Evolutionary conservation across 2,329 filamentous ascomycete genomes (phyloP).

Genomic region (Lachnellula occidentalis): DNA sequence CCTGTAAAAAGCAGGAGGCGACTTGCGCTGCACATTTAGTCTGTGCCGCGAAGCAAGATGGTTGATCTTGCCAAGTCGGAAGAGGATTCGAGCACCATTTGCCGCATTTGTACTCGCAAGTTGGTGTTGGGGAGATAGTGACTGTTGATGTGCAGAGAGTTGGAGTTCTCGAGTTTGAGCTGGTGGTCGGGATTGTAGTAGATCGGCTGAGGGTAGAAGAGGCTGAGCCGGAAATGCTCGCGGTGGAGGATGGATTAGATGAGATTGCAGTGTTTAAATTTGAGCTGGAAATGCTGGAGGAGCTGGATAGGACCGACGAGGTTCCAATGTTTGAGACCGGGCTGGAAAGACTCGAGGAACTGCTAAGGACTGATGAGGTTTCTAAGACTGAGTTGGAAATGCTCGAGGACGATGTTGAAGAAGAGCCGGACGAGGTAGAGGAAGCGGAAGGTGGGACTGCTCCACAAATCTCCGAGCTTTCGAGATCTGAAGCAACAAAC

Average conservation of each 20-base stretch:
- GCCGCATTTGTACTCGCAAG: conserved; percentile 50
- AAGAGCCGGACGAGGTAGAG: conserved; percentile 12
- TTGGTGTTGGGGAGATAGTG: conserved; percentile 35
- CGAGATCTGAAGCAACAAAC: conserved; percentile 43
- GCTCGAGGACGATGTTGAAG: conserved; percentile 7
- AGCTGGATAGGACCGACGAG: background rate
- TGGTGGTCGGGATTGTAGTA: conserved; percentile 4
- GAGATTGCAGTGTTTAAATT: background rate
- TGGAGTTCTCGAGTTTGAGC: conserved; percentile 4
- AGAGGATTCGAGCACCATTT: conserved; percentile 48
- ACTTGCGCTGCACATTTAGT: conserved; percentile 42
- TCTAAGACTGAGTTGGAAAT: conserved; percentile 6
- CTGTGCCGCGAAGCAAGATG: conserved; percentile 36
- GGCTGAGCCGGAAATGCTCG: background rate
- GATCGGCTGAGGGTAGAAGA: background rate
- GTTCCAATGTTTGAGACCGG: background rate
- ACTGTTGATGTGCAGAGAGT: conserved; percentile 42
- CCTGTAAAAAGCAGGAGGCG: conserved; percentile 45
- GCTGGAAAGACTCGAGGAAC: too few relatives aligned
- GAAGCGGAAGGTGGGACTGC: conserved; percentile 5
- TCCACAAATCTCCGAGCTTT: conserved; percentile 45
- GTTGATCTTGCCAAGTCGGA: conserved; percentile 41
- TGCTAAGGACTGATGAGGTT: conserved; percentile 1
- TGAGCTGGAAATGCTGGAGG: background rate
- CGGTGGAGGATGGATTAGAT: too few relatives aligned